Base-by-base conservation (phyloP, 352 stramenopile genomes). In the Phytophthora pistaciae region DNA sequence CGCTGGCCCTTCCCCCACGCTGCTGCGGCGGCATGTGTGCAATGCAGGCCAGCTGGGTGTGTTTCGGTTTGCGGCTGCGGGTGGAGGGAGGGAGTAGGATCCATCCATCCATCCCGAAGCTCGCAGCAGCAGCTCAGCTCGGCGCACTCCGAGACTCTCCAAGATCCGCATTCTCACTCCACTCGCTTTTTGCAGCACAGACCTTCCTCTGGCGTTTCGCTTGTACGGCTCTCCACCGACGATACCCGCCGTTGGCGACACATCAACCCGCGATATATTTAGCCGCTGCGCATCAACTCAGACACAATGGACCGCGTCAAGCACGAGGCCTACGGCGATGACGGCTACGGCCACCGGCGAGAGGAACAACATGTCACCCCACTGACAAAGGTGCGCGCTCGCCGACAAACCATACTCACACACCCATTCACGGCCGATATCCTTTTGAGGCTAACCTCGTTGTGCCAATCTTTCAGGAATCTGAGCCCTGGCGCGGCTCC, bases 401-500 rank as follows among this genome's bases (percentile, higher is more conserved):
- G 18, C 27, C 20, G 44, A 25, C 60, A 74, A 23, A 16, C 46
- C 14, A n/a, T n/a, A n/a, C n/a, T n/a, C n/a, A n/a, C 10, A 25
- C 21, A 29, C 38, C 10, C 11, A 46, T 16, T 9, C 38, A 46
- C 14, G 16, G 13, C 13, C 38, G 9, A 46, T 46, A 58, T 40
- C 29, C 13, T 40, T 27, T 44, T 49, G 49, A 56, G 14, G 55
- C 75, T 85, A 57, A 86, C 64, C 59, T 48, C 48, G 38, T 46
- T 65, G 29, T 46, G 69, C 52, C 25, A 57, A 62, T 27, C 42
- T 46, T 60, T 72, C 58, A 94, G 85, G 83, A 94, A 72, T 66
- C 80, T 5, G 83, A 96, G 25, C 78, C 84, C 36, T 96, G 88
- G 88, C 76, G 84, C 44, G 66, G 76, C 31, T 88, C 85, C 8